Evolutionary conservation across 2,329 filamentous ascomycete species (phyloP).

Genomic region (Cladosporium austrohemisphaericum): DNA sequence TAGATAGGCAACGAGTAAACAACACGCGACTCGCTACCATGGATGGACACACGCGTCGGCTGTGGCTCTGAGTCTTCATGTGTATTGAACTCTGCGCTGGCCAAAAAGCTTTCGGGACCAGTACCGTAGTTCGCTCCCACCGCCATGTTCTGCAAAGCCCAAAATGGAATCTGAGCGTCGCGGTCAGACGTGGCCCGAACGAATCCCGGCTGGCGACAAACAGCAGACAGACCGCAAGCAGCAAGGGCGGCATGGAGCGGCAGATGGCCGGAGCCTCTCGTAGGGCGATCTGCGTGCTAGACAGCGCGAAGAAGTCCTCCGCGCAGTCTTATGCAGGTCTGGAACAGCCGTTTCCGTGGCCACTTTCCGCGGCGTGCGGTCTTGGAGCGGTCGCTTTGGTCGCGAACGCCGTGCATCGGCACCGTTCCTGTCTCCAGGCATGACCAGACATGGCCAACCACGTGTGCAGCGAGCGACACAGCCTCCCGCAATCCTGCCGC

Average conservation of each 20-base stretch:
- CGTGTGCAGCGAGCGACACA: slow-evolving; percentile 5
- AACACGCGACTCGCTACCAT: too few species aligned
- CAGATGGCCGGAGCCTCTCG: slow-evolving; percentile 2
- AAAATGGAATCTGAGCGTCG: neutral
- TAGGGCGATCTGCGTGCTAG: slow-evolving; percentile 4
- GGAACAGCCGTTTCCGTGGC: slow-evolving; percentile 1
- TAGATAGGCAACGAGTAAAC: neutral
- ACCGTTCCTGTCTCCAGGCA: too few species aligned
- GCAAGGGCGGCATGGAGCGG: slow-evolving; percentile 9
- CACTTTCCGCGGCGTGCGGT: slow-evolving; percentile 5
- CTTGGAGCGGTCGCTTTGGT: neutral
- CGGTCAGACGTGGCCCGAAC: neutral
- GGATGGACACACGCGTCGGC: slow-evolving; percentile 1
- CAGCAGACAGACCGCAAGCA: too few species aligned
- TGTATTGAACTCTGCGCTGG: slow-evolving; percentile 3
- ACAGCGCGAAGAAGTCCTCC: slow-evolving; percentile 5
- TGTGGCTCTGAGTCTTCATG: slow-evolving; percentile 1
- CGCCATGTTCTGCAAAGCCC: slow-evolving; percentile 8
- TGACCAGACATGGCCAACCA: slow-evolving; percentile 7
- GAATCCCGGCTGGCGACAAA: slow-evolving; percentile 4
- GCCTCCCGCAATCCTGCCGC: slow-evolving; percentile 14
- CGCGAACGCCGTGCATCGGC: neutral
- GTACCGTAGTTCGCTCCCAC: slow-evolving; percentile 10
- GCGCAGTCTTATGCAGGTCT: slow-evolving; percentile 14
- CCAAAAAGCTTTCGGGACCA: neutral